Base-by-base conservation (phyloP, 495 filamentous ascomycete genomes). In the Neurospora discreta region DNA sequence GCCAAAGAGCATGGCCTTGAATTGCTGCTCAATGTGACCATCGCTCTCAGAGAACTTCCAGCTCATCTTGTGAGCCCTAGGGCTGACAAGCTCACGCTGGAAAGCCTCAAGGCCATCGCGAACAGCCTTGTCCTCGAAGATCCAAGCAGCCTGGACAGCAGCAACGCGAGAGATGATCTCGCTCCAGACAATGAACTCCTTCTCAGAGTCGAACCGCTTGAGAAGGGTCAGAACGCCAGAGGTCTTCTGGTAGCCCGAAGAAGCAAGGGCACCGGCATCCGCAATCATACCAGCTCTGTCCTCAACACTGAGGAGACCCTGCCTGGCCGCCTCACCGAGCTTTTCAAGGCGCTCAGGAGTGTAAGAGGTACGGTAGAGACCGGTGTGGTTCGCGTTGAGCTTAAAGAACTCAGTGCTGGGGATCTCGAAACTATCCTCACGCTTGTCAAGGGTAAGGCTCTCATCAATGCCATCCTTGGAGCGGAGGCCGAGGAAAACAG, bases 221-320 rank as follows among this genome's bases (percentile, higher is more conserved):
- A 99, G 84, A 5, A 99, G 87, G 69, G 90, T 93, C 20, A 99
- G 83, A 70, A 97, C 84, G 16, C 93, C 93, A 18, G 95, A 97
- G 5, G 95, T 97, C 80, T 90, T 93, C 81, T 97, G 93, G 80
- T 95, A 97, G 39, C 95, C 95, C 18, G 93, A 94, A 6, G 92
- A 86, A 70, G 95, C 92, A 74, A 99, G 85, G 58, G 95, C 93
- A 75, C 94, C 94, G 13, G 95, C 93, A 79, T 99, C 95, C 39
- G 94, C 94, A 74, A 99, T 91, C 91, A 99, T 93, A 78, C 95
- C 95, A 65, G 94, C 93, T 68, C 95, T 89, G 79, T 98, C 95
- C 80, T 97, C 93, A 40, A 95, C 92, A n/a, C 88, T 92, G 44
- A 99, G 84, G n/a, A 95, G 84, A 2, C 92, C 93, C 18, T 91